Evolutionary conservation across 2,329 filamentous ascomycete species (phyloP).

Genomic region (Aspergillaceae sp.): DNA sequence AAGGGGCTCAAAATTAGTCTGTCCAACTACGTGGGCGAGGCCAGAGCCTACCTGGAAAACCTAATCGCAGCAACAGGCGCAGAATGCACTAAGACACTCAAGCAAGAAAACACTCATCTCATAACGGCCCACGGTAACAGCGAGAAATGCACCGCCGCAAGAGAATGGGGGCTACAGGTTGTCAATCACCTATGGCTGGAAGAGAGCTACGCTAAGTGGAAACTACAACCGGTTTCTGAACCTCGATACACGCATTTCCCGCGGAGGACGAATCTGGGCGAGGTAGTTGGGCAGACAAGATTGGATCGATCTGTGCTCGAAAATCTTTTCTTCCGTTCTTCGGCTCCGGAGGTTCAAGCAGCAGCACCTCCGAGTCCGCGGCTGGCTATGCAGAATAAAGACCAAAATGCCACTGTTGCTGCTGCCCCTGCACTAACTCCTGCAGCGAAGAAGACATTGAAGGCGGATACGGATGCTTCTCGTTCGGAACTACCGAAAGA

Average conservation of each 20-base stretch:
- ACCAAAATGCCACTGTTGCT: conserved; percentile 22
- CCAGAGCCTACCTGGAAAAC: conserved; percentile 86
- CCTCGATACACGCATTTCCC: conserved; percentile 80
- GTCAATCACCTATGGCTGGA: conserved; percentile 96
- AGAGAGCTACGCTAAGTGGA: conserved; percentile 88
- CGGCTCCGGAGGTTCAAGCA: conserved; percentile 18
- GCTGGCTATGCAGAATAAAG: conserved; percentile 28
- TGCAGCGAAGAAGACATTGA: conserved; percentile 11
- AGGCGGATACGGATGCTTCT: conserved; percentile 9
- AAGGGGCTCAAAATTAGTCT: conserved; percentile 69
- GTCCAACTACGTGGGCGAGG: conserved; percentile 94
- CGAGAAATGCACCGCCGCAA: conserved; percentile 86
- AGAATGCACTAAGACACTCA: conserved; percentile 90
- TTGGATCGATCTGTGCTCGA: conserved; percentile 67
- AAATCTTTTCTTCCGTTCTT: conserved; percentile 52
- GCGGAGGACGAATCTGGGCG: conserved; percentile 77
- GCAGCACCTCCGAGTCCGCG: conserved; percentile 10
- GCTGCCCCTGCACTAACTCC: conserved; percentile 10
- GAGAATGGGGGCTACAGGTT: conserved; percentile 84
- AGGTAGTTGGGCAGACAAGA: conserved; percentile 82
- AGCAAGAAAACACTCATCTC: conserved; percentile 88
- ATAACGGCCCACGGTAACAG: conserved; percentile 82
- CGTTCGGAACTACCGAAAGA: conserved; percentile 9
- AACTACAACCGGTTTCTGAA: conserved; percentile 62
- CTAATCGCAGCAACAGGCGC: conserved; percentile 76